phyloP scores from a whole-genome alignment of 805 yeast genomes.

The Saccharomycopsis javanensis region DNA sequence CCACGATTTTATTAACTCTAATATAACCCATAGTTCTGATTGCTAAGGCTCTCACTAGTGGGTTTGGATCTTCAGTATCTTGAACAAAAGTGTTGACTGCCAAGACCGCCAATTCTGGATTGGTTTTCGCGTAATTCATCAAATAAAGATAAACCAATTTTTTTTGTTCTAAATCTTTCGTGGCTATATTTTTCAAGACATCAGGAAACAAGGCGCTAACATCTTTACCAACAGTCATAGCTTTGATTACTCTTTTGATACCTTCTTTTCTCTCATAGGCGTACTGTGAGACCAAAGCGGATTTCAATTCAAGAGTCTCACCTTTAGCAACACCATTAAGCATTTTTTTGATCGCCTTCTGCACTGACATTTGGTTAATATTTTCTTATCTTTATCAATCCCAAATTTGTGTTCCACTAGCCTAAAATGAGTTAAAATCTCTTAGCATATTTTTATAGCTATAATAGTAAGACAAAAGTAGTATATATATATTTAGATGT shows the following conservation, averaged over 20 bases:
- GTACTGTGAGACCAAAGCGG: conserved; percentile 88
- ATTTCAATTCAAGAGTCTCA: conserved; percentile 83
- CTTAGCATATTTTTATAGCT: too few relatives aligned
- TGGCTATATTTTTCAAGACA: conserved; percentile 90
- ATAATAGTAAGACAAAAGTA: too few relatives aligned
- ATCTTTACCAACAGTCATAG: conserved; percentile 97
- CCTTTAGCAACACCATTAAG: conserved; percentile 51
- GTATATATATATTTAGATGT: too few relatives aligned
- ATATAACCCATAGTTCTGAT: conserved; percentile 98
- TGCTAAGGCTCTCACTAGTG: conserved; percentile 90
- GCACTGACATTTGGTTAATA: conserved; percentile 36
- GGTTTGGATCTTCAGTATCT: conserved; percentile 95
- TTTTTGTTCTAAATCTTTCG: conserved; percentile 93
- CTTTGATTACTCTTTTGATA: conserved; percentile 91
- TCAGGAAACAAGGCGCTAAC: conserved; percentile 93
- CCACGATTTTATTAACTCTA: conserved; percentile 89
- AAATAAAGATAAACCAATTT: conserved; percentile 87
- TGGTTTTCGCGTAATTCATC: conserved; percentile 95
- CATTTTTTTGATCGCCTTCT: conserved; percentile 43
- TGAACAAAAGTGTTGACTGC: conserved; percentile 95
- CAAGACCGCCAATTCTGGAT: conserved; percentile 89
- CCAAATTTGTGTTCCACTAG: too few relatives aligned
- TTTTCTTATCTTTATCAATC: too few relatives aligned
- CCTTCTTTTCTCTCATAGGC: conserved; percentile 95
- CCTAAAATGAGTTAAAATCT: too few relatives aligned